Evolutionary conservation across 2,329 filamentous ascomycete genomes (phyloP).

Genomic region (Diplocarpon rosae): DNA sequence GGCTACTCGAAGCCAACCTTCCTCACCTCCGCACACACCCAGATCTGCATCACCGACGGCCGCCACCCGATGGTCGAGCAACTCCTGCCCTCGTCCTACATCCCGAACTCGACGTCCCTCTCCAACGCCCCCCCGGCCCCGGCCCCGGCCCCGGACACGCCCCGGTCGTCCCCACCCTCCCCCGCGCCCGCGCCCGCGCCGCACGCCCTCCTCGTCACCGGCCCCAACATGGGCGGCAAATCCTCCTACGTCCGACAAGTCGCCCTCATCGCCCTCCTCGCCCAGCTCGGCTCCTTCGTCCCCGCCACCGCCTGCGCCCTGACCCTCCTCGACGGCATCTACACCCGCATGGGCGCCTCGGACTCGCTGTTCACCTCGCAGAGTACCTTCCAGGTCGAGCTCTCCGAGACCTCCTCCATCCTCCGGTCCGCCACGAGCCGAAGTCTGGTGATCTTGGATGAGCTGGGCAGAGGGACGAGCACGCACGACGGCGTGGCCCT

Average conservation of each 20-base stretch:
- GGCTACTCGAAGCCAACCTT: slow-evolving; percentile 75
- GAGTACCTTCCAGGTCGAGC: slow-evolving; percentile 95
- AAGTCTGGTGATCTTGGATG: slow-evolving; percentile 83
- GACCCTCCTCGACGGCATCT: slow-evolving; percentile 81
- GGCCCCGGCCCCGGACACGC: slow-evolving; percentile 53
- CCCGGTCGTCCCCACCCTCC: slow-evolving; percentile 33
- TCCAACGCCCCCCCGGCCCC: slow-evolving; percentile 36
- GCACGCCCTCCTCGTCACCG: slow-evolving; percentile 59
- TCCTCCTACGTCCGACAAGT: slow-evolving; percentile 93
- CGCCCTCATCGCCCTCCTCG: slow-evolving; percentile 85
- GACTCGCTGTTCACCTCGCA: slow-evolving; percentile 95
- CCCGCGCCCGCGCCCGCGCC: slow-evolving; percentile 47
- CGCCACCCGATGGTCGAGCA: slow-evolving; percentile 96
- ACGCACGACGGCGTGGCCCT: slow-evolving; percentile 97
- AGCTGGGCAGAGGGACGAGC: slow-evolving; percentile 83
- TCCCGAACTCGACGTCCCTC: slow-evolving; percentile 76
- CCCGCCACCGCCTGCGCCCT: slow-evolving; percentile 65
- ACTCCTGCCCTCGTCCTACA: slow-evolving; percentile 73
- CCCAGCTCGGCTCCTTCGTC: slow-evolving; percentile 89
- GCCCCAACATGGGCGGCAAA: slow-evolving; percentile 98
- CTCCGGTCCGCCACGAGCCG: slow-evolving; percentile 78
- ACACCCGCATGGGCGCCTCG: slow-evolving; percentile 88
- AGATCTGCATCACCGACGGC: slow-evolving; percentile 61
- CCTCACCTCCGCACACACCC: slow-evolving; percentile 39
- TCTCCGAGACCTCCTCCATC: slow-evolving; percentile 85